These are phyloP conservation scores for Fraxinus baroniana DNA, from an alignment of 305 asterid genomes.

Conservation along the genomic window DNA sequence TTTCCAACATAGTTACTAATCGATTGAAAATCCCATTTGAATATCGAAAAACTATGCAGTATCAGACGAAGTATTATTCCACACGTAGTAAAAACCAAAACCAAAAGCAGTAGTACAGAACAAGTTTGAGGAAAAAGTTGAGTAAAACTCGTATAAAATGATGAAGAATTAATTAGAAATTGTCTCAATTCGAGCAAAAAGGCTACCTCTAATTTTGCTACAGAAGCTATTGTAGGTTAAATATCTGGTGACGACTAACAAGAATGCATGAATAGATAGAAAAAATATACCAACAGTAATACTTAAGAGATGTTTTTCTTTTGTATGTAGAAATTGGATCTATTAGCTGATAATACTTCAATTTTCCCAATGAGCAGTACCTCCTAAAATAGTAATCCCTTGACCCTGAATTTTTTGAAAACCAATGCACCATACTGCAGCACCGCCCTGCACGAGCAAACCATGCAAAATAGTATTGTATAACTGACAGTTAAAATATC, in stretches of 20 bases:
- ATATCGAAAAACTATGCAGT: not conserved
- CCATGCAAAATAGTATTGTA: not conserved
- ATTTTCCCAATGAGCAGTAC: conserved; percentile 23
- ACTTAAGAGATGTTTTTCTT: not conserved
- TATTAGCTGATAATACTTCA: not conserved
- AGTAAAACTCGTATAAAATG: not conserved
- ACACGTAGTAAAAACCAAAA: not conserved
- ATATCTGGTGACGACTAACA: not conserved
- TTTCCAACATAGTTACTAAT: not conserved
- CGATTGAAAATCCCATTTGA: not conserved
- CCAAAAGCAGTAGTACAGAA: not conserved
- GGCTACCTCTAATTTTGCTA: not conserved
- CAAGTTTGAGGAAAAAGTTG: not conserved
- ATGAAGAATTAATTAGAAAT: not conserved
- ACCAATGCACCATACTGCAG: conserved; percentile 56
- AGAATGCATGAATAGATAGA: not conserved
- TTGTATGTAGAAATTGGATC: not conserved
- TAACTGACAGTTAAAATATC: not conserved
- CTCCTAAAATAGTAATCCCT: conserved; percentile 56
- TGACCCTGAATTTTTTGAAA: conserved; percentile 47
- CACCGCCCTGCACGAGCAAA: conserved; percentile 39
- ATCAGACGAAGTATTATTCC: not conserved
- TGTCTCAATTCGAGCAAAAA: not conserved
- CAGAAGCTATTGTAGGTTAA: not conserved
- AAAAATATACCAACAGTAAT: not conserved